Evolutionary conservation across 2,329 filamentous ascomycete genomes (phyloP).

Genomic region (Ustulina deusta): DNA sequence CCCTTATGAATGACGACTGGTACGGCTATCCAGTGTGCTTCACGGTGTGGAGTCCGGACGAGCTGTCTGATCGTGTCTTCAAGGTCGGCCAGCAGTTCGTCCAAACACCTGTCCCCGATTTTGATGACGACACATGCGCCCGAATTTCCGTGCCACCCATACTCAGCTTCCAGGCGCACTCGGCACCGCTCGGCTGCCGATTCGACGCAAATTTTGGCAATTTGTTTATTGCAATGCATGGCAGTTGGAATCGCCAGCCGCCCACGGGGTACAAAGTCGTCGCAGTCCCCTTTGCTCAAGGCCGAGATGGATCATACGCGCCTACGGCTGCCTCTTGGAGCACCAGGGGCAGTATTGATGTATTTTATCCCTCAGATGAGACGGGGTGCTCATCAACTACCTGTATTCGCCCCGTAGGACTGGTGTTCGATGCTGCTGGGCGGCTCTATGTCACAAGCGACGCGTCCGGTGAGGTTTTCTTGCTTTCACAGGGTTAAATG

Average conservation of each 20-base stretch:
- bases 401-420: slow-evolving; percentile 65
- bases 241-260: slow-evolving; percentile 61
- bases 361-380: slow-evolving; percentile 62
- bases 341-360: slow-evolving; percentile 58
- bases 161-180: slow-evolving; percentile 67
- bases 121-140: slow-evolving; percentile 46
- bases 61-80: slow-evolving; percentile 50
- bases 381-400: slow-evolving; percentile 57
- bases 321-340: slow-evolving; percentile 52
- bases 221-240: slow-evolving; percentile 72
- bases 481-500: slow-evolving; percentile 38
- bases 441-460: slow-evolving; percentile 67
- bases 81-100: slow-evolving; percentile 53
- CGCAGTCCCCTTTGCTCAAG: slow-evolving; percentile 51
- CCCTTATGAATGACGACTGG: slow-evolving; percentile 60
- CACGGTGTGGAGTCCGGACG: slow-evolving; percentile 55
- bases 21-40: slow-evolving; percentile 70
- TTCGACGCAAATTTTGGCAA: slow-evolving; percentile 68
- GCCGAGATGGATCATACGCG: slow-evolving; percentile 46
- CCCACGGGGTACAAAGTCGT: slow-evolving; percentile 55
- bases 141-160: slow-evolving; percentile 53
- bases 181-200: slow-evolving; percentile 72
- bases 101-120: slow-evolving; percentile 44
- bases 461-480: slow-evolving; percentile 61
- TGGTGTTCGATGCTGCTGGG: slow-evolving; percentile 57